Evolutionary conservation across 305 asterid species (phyloP), one percentile per base, ranked within the genome.

Genomic region (Euphrasia arctica): DNA sequence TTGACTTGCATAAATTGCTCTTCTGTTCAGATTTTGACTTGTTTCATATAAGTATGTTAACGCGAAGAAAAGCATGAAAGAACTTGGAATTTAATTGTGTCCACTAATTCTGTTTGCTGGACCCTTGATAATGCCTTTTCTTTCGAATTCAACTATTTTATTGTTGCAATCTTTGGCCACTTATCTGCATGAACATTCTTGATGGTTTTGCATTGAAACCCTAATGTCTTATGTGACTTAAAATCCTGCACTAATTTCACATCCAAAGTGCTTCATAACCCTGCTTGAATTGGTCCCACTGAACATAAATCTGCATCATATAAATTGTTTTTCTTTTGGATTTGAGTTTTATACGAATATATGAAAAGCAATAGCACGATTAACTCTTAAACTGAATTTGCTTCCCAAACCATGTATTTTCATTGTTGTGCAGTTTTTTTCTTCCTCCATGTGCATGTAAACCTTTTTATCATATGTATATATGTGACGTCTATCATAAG

Each of bases 1-100:
- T 39, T 8, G 43, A 7, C 43, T 52, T 14, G 9, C 41, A 52
- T 18, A 9, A 52, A 5, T 42, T 6, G 29, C 25, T 4, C 4
- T 36, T 10, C 49, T 18, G 42, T 22, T 41, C 54, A 39, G 43
- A 39, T 29, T 58, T 14, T 47, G 8, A 57, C 48, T 29, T 32
- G 63, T 34, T 59, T 39, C 51, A 27, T 47, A 9, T 52, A 27
- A 49, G 47, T 29, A 43, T 62, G 14, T 42, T 11, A 54, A 29
- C 43, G 64, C 45, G 52, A 45, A 56, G 54, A 11, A 22, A 1
- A 28, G 63, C 47, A 18, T 69, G 56, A 69, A 39, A n/a, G 66
- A 41, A 49, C 27, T 41, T 60, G 45, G 51, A 52, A 27, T 18
- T 52, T 15, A 54, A 45, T 13, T 29, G 31, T 5, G 10, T 32